Evolutionary conservation across 2,329 filamentous ascomycete genomes (phyloP).

Genomic region (Gnomoniopsis sp.): DNA sequence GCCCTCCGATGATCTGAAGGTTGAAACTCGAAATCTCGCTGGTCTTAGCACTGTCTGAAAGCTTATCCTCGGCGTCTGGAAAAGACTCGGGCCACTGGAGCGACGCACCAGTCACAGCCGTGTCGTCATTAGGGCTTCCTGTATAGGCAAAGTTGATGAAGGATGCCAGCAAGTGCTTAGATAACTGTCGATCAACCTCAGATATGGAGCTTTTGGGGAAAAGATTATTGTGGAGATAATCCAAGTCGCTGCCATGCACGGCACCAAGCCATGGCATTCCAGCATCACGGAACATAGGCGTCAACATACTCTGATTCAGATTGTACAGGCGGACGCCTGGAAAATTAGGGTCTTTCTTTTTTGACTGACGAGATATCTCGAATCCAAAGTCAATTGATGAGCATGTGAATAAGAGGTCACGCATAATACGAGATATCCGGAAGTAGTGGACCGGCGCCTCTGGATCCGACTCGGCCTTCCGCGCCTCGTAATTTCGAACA

Average conservation of each 20-base stretch:
- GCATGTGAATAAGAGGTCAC: conserved; percentile 24
- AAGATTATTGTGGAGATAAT: conserved; percentile 25
- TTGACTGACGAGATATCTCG: conserved; percentile 15
- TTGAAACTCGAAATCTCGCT: conserved; percentile 1
- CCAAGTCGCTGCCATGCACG: conserved; percentile 24
- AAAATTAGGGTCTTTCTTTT: conserved; percentile 1
- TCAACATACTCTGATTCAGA: conserved; percentile 29
- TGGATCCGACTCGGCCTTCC: conserved; percentile 21
- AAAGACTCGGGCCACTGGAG: conserved; percentile 24
- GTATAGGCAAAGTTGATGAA: conserved; percentile 26
- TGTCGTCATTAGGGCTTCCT: conserved; percentile 16
- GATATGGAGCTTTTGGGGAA: conserved; percentile 20
- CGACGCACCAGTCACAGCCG: background rate
- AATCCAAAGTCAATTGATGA: conserved; percentile 22
- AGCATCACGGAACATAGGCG: conserved; percentile 20
- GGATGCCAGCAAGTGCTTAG: conserved; percentile 15
- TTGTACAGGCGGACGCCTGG: conserved; percentile 23
- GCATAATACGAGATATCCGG: conserved; percentile 21
- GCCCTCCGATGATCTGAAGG: conserved; percentile 23
- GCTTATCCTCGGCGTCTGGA: background rate
- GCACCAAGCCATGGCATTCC: conserved; percentile 26
- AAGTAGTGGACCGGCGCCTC: conserved; percentile 22
- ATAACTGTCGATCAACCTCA: conserved; percentile 18
- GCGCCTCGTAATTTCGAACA: conserved; percentile 18
- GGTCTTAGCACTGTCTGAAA: background rate